Conservation (phyloP, 2,329 filamentous ascomycete genomes). For the Penicillium sumatraense region DNA sequence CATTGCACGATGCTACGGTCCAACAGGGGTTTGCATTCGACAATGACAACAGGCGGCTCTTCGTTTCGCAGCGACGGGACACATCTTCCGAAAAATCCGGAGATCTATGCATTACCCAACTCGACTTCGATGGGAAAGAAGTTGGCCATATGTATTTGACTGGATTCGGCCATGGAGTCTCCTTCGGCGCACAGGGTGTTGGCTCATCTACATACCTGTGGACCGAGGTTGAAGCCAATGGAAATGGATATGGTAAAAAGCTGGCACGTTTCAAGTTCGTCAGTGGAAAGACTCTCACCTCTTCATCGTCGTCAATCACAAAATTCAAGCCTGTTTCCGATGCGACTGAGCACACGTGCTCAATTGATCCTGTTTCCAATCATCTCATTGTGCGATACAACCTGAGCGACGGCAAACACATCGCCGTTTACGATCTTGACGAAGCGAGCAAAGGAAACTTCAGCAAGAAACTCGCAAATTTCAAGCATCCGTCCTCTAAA, state of each 20-base stretch:
- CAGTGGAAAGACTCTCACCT: constrained; percentile 18
- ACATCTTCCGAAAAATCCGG: constrained; percentile 16
- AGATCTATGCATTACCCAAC: constrained; percentile 26
- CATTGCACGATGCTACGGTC: constrained; percentile 20
- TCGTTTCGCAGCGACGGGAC: constrained; percentile 24
- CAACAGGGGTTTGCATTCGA: constrained; percentile 31
- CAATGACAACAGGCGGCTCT: constrained; percentile 27
- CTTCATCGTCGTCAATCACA: not conserved
- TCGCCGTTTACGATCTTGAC: constrained; percentile 21
- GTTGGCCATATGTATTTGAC: constrained; percentile 27
- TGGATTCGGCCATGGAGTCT: constrained; percentile 25
- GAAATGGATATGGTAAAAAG: constrained; percentile 26
- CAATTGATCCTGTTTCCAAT: constrained; percentile 24
- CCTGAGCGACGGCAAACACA: constrained; percentile 17
- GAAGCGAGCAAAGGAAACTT: constrained; percentile 22
- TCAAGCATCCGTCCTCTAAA: constrained; percentile 16
- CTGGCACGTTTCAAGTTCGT: constrained; percentile 27
- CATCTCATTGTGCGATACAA: constrained; percentile 23
- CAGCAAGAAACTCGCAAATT: constrained; percentile 16
- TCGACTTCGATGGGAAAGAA: constrained; percentile 26
- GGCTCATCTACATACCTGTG: constrained; percentile 25
- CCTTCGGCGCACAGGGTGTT: constrained; percentile 21
- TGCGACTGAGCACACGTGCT: constrained; percentile 21
- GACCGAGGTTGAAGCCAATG: constrained; percentile 25
- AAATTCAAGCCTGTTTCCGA: constrained; percentile 16